Evolutionary conservation across 2,329 filamentous ascomycete species (phyloP).

Genomic region (Diaporthe velutina): DNA sequence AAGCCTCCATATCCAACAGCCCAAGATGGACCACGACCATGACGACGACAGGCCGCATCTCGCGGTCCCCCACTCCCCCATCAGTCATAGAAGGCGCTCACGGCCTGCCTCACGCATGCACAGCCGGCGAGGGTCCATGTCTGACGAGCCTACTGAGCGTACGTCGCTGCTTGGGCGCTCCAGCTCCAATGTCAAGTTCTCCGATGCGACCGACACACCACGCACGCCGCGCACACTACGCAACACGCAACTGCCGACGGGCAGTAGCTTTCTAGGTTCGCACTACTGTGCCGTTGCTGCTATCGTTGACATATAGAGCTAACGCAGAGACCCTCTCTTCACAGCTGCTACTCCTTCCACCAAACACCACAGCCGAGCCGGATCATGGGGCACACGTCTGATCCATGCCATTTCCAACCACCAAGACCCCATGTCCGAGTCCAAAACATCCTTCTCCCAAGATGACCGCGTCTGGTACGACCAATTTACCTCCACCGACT

Average conservation of each 20-base stretch:
- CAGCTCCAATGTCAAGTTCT: constrained; percentile 36
- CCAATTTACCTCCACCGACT: constrained; percentile 97
- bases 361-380: constrained; percentile 68
- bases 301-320: constrained; percentile 8
- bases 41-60: constrained; percentile 33
- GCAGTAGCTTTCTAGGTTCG: constrained; percentile 40
- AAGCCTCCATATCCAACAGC: neutral
- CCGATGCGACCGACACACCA: constrained; percentile 25
- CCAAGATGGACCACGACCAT: constrained; percentile 33
- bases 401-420: constrained; percentile 72
- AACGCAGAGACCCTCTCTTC: constrained; percentile 27
- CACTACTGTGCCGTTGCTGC: constrained; percentile 30
- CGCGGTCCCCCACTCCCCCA: constrained; percentile 32
- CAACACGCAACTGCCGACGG: constrained; percentile 15
- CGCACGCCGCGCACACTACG: constrained; percentile 23
- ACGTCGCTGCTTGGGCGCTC: constrained; percentile 34
- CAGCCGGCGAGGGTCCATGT: constrained; percentile 36
- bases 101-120: constrained; percentile 38
- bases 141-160: constrained; percentile 37
- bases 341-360: constrained; percentile 54
- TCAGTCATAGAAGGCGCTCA: constrained; percentile 37
- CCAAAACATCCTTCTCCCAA: constrained; percentile 74
- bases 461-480: constrained; percentile 98
- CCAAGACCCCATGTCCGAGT: constrained; percentile 71
- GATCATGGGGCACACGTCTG: constrained; percentile 72